Conservation (phyloP, 441 rosid genomes). For the Corymbia citriodora region DNA sequence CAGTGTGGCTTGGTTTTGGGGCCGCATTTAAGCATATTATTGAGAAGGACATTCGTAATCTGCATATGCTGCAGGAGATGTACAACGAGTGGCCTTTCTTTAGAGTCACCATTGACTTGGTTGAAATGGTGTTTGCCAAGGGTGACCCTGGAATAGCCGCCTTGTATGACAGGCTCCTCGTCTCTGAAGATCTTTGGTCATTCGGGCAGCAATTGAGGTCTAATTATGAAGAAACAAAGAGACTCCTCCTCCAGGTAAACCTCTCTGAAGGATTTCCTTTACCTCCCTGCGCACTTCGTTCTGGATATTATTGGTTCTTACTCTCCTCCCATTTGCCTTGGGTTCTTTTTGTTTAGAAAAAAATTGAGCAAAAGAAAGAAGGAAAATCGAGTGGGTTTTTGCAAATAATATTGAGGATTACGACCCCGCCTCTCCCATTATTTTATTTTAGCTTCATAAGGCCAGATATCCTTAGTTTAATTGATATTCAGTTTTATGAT, state of each 20-base stretch:
- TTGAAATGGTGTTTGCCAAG: slow-evolving; percentile 98
- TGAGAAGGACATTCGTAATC: slow-evolving; percentile 63
- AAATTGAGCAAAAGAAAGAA: background rate
- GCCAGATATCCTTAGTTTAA: background rate
- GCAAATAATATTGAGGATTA: background rate
- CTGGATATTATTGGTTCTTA: background rate
- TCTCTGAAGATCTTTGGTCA: slow-evolving; percentile 69
- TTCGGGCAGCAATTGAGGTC: slow-evolving; percentile 69
- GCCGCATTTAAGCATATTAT: slow-evolving; percentile 59
- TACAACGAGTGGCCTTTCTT: slow-evolving; percentile 91
- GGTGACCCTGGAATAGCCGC: slow-evolving; percentile 91
- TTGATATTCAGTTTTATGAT: background rate
- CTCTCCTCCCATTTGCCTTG: background rate
- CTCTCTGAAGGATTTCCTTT: background rate
- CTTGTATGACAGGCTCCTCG: slow-evolving; percentile 79
- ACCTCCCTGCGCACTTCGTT: background rate
- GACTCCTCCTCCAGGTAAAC: slow-evolving; percentile 72
- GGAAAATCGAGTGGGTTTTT: background rate
- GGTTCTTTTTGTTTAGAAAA: background rate
- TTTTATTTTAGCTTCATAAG: background rate
- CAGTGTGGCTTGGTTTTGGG: slow-evolving; percentile 95
- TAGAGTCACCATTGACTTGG: slow-evolving; percentile 85
- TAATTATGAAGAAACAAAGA: slow-evolving; percentile 72
- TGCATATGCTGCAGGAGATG: slow-evolving; percentile 78
- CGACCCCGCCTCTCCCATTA: background rate